phyloP scores from a whole-genome alignment of 805 yeast species.

The Sugiyamaella valdiviana region DNA sequence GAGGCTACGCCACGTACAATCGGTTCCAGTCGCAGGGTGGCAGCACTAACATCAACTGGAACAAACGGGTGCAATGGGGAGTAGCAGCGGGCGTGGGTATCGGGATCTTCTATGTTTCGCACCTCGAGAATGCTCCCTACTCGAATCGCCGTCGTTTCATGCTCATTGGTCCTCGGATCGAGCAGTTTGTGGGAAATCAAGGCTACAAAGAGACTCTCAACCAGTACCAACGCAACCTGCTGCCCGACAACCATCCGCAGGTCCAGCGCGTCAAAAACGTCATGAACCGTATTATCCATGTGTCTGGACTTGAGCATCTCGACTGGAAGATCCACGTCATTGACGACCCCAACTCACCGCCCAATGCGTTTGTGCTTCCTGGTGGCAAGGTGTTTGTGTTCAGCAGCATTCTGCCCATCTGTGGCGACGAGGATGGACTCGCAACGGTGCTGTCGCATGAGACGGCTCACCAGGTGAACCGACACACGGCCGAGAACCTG shows the following conservation, averaged over 20 bases:
- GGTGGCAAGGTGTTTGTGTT: constrained; percentile 94
- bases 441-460: constrained; percentile 96
- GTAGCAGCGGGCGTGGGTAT: constrained; percentile 31
- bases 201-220: constrained; percentile 55
- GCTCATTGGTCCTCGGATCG: constrained; percentile 63
- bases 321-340: constrained; percentile 83
- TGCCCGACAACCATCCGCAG: constrained; percentile 60
- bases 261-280: constrained; percentile 51
- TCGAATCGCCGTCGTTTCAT: constrained; percentile 67
- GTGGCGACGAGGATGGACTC: constrained; percentile 78
- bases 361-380: constrained; percentile 94
- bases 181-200: constrained; percentile 52
- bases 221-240: constrained; percentile 46
- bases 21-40: constrained; percentile 30
- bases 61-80: constrained; percentile 18
- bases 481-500: constrained; percentile 81
- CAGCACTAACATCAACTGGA: constrained; percentile 9
- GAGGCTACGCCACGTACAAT: constrained; percentile 36
- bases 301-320: constrained; percentile 21
- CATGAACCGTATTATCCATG: constrained; percentile 55
- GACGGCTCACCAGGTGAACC: constrained; percentile 87
- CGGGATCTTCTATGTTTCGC: constrained; percentile 38
- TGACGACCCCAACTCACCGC: constrained; percentile 64
- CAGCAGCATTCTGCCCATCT: constrained; percentile 67
- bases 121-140: constrained; percentile 75